phyloP scores from a whole-genome alignment of 192 early-diverging fungal species.

The Kappamyces sp. region DNA sequence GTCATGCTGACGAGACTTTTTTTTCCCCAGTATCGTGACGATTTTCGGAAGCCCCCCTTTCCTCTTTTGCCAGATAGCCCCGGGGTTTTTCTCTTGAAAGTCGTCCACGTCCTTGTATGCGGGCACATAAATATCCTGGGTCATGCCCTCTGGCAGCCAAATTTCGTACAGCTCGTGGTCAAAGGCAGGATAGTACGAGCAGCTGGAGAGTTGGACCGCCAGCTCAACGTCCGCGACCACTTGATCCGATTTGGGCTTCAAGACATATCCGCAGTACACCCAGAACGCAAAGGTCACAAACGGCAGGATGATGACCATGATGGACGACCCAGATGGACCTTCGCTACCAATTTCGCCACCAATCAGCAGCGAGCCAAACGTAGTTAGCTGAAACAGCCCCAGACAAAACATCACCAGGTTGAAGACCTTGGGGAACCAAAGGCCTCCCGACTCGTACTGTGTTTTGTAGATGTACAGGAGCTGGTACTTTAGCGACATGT shows the following conservation, averaged over 20 bases:
- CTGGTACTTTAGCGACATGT: conserved; percentile 43
- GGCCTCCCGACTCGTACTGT: conserved; percentile 34
- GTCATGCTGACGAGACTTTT: no score
- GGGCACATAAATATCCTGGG: conserved; percentile 14
- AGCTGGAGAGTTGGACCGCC: conserved; percentile 31
- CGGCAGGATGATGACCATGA: conserved; percentile 21
- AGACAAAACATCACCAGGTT: conserved; percentile 27
- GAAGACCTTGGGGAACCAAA: conserved; percentile 37
- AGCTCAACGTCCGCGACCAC: not conserved
- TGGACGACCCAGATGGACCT: no score
- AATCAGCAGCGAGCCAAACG: conserved; percentile 28
- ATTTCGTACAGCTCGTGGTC: conserved; percentile 34
- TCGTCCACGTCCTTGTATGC: conserved; percentile 22
- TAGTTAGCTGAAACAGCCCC: conserved; percentile 34
- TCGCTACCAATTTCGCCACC: no score
- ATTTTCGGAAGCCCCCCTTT: no score
- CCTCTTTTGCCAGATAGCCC: no score
- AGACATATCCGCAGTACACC: conserved; percentile 19
- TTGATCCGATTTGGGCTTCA: conserved; percentile 22
- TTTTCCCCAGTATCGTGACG: no score
- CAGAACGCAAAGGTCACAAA: conserved; percentile 27
- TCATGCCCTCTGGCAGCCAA: no score
- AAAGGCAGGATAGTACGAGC: conserved; percentile 38
- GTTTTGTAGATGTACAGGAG: conserved; percentile 46
- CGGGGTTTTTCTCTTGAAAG: no score